These are phyloP conservation scores for Plasmodium chabaudi DNA, from an alignment of 169 alveolate species.

Conservation along the genomic window DNA sequence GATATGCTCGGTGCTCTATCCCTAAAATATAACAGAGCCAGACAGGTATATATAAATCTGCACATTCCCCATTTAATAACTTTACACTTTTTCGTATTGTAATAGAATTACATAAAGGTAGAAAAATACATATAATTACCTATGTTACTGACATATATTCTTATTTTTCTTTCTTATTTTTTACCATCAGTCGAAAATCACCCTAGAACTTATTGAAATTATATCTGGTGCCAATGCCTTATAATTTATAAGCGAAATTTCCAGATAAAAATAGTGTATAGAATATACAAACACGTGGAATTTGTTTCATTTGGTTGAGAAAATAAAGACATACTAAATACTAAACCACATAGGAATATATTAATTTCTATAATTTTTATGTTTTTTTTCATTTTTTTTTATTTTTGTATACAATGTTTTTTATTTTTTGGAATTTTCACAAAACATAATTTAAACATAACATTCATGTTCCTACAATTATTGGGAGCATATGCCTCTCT, in stretches of 20 bases:
- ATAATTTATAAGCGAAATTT: constrained; percentile 26
- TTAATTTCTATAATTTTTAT: too few relatives aligned
- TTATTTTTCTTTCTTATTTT: background rate
- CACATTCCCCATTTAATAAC: background rate
- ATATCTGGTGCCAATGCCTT: constrained; percentile 96
- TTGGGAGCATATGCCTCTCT: too few relatives aligned
- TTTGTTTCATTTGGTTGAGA: too few relatives aligned
- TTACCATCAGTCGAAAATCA: constrained; percentile 88
- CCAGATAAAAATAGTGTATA: background rate
- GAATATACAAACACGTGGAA: background rate
- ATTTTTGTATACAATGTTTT: too few relatives aligned
- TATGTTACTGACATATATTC: too few relatives aligned
- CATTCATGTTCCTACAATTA: too few relatives aligned
- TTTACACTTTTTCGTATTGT: background rate
- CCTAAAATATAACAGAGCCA: constrained; percentile 87
- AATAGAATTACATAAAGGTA: background rate
- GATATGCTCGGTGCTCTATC: constrained; percentile 88
- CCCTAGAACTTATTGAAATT: constrained; percentile 94
- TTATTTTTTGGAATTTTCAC: too few relatives aligned
- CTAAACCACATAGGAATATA: too few relatives aligned
- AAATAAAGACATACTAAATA: too few relatives aligned
- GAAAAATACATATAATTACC: too few relatives aligned
- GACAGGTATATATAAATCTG: constrained; percentile 76
- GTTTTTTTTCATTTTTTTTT: too few relatives aligned
- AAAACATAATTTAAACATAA: too few relatives aligned